Percentiles rank a stretch among this genome's conserved stretches.
Evolutionary conservation across 495 filamentous ascomycete genomes (phyloP).

Genomic region (Annulohypoxylon nitens): DNA sequence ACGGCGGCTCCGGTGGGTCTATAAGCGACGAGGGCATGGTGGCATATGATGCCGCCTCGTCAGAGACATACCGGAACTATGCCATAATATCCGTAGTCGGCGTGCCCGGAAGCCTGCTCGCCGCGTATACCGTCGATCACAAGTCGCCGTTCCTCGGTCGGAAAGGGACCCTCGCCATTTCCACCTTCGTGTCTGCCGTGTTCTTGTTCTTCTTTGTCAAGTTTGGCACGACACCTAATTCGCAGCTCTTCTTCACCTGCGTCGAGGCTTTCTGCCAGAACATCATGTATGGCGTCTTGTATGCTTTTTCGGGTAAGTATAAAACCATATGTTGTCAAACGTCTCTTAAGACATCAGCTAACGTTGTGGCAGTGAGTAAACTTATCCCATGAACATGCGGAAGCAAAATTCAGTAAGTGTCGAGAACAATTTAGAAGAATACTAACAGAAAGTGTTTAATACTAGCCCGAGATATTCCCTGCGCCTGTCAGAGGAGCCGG

Average conservation of each 20-base stretch:
- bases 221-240: constrained; percentile 71
- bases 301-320: constrained; percentile 72
- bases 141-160: constrained; percentile 74
- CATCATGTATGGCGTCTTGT: constrained; percentile 90
- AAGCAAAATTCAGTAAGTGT: background rate
- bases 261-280: constrained; percentile 81
- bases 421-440: background rate
- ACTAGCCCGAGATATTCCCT: constrained; percentile 78
- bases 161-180: constrained; percentile 76
- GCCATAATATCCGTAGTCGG: constrained; percentile 79
- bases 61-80: constrained; percentile 75
- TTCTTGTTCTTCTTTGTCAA: constrained; percentile 74
- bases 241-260: constrained; percentile 79
- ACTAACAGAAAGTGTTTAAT: background rate
- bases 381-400: background rate
- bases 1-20: constrained; percentile 68
- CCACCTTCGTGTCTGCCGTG: constrained; percentile 76
- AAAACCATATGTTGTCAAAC: background rate
- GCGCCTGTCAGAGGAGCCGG: constrained; percentile 83
- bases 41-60: constrained; percentile 40
- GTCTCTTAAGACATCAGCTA: background rate
- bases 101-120: constrained; percentile 79
- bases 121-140: constrained; percentile 77
- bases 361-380: background rate
- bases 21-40: constrained; percentile 20